phyloP scores from a whole-genome alignment of 2,329 filamentous ascomycete genomes.

The Fusarium oligoseptatum region DNA sequence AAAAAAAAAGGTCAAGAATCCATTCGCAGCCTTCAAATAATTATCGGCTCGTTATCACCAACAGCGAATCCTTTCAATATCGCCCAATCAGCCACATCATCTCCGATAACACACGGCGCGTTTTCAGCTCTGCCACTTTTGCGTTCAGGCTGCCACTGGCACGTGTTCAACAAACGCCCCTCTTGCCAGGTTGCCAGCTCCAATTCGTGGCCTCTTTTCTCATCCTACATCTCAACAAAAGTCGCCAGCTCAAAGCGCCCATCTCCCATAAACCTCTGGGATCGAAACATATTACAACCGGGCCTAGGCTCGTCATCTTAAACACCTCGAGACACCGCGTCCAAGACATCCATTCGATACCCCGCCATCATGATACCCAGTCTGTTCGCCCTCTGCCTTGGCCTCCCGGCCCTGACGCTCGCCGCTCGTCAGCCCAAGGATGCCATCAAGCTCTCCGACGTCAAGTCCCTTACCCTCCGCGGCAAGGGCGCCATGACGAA shows the following conservation, averaged over 20 bases:
- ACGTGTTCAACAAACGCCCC: constrained; percentile 4
- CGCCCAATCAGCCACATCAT: neutral
- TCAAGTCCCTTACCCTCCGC: constrained; percentile 84
- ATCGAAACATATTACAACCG: neutral
- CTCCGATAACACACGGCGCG: neutral
- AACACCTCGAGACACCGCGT: neutral
- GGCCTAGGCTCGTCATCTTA: constrained; percentile 12
- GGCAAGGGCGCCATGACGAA: constrained; percentile 74
- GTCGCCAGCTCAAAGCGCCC: neutral
- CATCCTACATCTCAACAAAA: neutral
- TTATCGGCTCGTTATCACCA: neutral
- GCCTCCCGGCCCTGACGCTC: constrained; percentile 45
- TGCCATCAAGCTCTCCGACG: constrained; percentile 70
- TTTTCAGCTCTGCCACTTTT: constrained; percentile 24
- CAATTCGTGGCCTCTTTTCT: neutral
- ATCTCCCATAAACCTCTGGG: neutral
- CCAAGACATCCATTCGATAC: constrained; percentile 5
- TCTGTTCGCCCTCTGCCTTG: constrained; percentile 37
- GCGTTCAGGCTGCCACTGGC: neutral
- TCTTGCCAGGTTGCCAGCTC: neutral
- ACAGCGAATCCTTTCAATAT: neutral
- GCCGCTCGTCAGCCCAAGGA: constrained; percentile 56
- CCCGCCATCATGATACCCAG: constrained; percentile 48
- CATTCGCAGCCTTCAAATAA: neutral
- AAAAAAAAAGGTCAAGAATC: neutral